Evolutionary conservation across 768 basidiomycete genomes (phyloP), one percentile per base, ranked within the genome.

Genomic region (Saitozyma sp.): DNA sequence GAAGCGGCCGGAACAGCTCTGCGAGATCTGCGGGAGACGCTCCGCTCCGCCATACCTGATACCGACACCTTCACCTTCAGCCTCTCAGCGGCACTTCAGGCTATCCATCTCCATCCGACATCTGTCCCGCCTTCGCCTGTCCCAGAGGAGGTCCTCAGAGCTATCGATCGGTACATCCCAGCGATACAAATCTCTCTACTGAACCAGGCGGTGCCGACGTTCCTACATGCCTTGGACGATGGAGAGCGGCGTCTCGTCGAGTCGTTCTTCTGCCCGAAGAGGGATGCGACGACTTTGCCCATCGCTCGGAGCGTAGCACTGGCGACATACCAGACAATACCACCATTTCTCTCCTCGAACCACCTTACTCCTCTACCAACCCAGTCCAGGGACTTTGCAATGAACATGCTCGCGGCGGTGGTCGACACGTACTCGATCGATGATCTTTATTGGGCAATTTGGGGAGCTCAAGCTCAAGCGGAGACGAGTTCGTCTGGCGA

Each of bases 361-460:
- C 48, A 65, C 16, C 51, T 50, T 41, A 20, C 16, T 14, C 13
- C 52, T 49, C 17, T 59, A 38, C 39, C 59, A 19, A 19, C 52
- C 16, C 39, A 63, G 39, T 53, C 64, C 19, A 39, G 74, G 9
- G 37, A 51, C 3, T 84, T 85, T 66, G 83, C 85, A 0, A 74
- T 90, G 41, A 72, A 78, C 54, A 62, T 89, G 0, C 80, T 93
- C 20, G 81, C 81, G 17, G 82, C 79, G n/a, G 81, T 94, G 16
- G 74, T 83, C 9, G 80, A 73, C 52, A 81, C 84, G 39, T 92
- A 91, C 75, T 85, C 89, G 5, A 78, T 93, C 45, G 87, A 89
- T 66, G 82, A 86, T 51, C 77, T 92, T 40, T 85, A 88, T 74
- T 69, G 76, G n/a, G 80, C 84, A 10, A 71, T 88, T 16, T 86